Evolutionary conservation across 1,139 yeast species (phyloP).

Genomic region (Entelexis sorbosivorans): DNA sequence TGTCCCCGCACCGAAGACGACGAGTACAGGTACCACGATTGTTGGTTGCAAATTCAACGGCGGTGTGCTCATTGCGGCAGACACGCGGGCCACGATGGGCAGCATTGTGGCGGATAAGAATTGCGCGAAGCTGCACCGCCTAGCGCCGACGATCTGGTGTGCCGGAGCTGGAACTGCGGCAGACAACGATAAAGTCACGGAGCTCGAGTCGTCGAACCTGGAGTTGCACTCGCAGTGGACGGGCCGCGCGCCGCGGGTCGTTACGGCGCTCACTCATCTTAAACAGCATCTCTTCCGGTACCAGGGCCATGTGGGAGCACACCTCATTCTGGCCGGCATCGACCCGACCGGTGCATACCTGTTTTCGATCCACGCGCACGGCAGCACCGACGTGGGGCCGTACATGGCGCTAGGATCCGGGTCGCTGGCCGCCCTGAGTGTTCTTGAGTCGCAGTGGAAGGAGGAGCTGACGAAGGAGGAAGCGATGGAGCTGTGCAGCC

Average conservation of each 20-base stretch:
- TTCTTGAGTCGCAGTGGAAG: conserved; percentile 78
- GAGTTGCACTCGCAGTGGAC: conserved; percentile 80
- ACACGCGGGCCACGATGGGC: conserved; percentile 95
- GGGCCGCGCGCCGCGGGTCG: conserved; percentile 81
- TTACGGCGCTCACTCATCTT: conserved; percentile 81
- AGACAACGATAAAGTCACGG: conserved; percentile 96
- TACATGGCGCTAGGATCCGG: conserved; percentile 93
- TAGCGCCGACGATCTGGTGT: conserved; percentile 95
- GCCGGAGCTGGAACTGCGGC: conserved; percentile 99
- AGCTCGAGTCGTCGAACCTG: conserved; percentile 76
- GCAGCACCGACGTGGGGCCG: conserved; percentile 90
- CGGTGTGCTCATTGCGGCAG: conserved; percentile 97
- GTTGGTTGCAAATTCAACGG: conserved; percentile 87
- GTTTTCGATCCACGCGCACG: conserved; percentile 92
- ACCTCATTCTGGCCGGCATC: conserved; percentile 89
- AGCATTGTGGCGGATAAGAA: conserved; percentile 94
- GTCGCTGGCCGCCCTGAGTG: conserved; percentile 98
- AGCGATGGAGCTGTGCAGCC: conserved; percentile 79
- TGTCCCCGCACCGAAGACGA: conserved; percentile 68
- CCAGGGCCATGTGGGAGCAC: conserved; percentile 96
- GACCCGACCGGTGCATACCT: conserved; percentile 95
- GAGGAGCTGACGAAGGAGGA: conserved; percentile 70
- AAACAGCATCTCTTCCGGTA: conserved; percentile 93
- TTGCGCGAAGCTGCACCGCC: conserved; percentile 88
- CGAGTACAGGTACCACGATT: conserved; percentile 96